These are phyloP conservation scores for Colletotrichum sansevieriae DNA, from an alignment of 2,329 filamentous ascomycete genomes.

Conservation along the genomic window DNA sequence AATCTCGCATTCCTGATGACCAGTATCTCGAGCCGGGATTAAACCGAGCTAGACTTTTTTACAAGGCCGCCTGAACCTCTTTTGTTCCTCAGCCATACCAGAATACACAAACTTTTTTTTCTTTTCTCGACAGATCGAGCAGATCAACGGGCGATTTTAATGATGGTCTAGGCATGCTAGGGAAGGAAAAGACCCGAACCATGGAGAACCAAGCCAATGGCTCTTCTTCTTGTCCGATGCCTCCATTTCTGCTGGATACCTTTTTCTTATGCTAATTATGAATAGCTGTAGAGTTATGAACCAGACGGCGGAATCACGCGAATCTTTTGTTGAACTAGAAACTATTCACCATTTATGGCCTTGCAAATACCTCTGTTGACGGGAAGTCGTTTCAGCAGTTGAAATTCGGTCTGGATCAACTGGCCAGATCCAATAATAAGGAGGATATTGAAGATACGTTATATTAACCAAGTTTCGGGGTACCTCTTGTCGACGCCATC, in stretches of 20 bases:
- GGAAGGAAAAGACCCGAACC: background rate
- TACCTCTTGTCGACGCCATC: constrained; percentile 40
- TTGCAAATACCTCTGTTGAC: too few species aligned
- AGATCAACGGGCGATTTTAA: background rate
- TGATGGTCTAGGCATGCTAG: background rate
- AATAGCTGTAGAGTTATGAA: too few species aligned
- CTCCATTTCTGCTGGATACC: background rate
- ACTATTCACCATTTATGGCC: too few species aligned
- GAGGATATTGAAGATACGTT: background rate
- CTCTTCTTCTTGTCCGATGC: background rate
- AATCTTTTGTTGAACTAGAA: too few species aligned
- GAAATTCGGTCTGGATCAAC: too few species aligned
- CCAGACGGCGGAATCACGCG: too few species aligned
- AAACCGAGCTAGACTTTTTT: constrained; percentile 18
- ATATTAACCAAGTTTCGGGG: background rate
- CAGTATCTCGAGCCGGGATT: constrained; percentile 24
- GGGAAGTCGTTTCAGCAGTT: too few species aligned
- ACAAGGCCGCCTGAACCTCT: constrained; percentile 24
- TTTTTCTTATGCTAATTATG: too few species aligned
- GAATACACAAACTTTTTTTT: background rate
- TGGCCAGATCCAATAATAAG: too few species aligned
- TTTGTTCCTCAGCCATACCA: constrained; percentile 22
- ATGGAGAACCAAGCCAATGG: background rate
- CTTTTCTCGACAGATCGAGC: constrained; percentile 3
- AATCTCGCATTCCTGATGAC: constrained; percentile 33